Evolutionary conservation across 2,329 filamentous ascomycete species (phyloP), one percentile per base, ranked within the genome.

Genomic region (Aspergillus proliferans): DNA sequence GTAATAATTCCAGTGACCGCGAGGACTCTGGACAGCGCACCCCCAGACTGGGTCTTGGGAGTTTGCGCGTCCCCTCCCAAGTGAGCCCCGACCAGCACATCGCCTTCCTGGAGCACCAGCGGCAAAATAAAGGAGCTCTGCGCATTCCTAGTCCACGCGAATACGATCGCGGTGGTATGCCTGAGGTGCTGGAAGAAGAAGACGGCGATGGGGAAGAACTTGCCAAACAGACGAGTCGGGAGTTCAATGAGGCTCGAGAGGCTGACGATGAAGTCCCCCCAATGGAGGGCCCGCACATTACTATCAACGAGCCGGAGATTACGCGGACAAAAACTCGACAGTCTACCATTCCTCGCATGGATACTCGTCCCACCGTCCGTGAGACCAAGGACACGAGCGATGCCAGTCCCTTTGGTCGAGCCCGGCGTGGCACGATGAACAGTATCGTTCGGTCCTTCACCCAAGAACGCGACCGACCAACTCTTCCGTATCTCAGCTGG

Each of bases 61-160:
- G 75, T 41, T 71, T 82, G 8, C 73, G 74, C 7, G 61, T 85
- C 8, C 80, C 80, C 0, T 67, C 71, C 3, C 75, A 72, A 43
- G 66, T 80, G 43, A 75, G 78, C 30, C 77, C 86, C 41, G 86
- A 89, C 47, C 86, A 91, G 52, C 88, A 95, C 62, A 94, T 96
- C 61, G 87, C 87, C 5, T 93, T 97, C 60, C 68, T 96, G 12
- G 83, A 95, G 66, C 85, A 86, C 28, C 92, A 96, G 66, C 82
- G 90, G 34, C 82, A 83, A 53, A 84, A 87, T 48, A 85, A 83
- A 47, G 83, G 84, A 30, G 83, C 90, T 0, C 73, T 97, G 40
- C 85, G 89, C 38, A 97, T 98, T 59, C 93, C 93, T 0, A 91
- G 91, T 18, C 93, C 93, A 1, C 79, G 91, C 58, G 93, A 97